Percentiles rank a stretch among this genome's conserved stretches.
phyloP scores from a whole-genome alignment of 371 early-diverging fungal species.

The Syncephalastrum contaminatum region DNA sequence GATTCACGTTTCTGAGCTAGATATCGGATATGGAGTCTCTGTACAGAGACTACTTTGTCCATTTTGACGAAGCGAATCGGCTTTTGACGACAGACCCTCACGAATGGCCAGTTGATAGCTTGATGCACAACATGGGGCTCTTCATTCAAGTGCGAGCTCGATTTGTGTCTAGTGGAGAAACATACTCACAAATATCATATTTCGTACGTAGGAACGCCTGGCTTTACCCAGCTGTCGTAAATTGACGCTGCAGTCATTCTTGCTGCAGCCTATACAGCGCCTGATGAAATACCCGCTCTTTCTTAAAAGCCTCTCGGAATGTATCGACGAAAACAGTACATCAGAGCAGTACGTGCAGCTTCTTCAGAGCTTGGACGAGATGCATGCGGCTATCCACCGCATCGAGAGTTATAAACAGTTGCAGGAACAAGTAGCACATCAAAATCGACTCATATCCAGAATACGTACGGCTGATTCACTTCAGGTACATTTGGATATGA shows the following conservation, averaged over 20 bases:
- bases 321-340: neutral
- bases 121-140: too few species aligned
- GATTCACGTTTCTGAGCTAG: too few species aligned
- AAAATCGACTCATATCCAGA: constrained; percentile 8
- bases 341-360: neutral
- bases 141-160: too few species aligned
- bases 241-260: constrained; percentile 29
- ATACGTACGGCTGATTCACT: constrained; percentile 28
- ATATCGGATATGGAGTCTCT: too few species aligned
- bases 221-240: neutral
- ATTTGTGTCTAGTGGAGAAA: too few species aligned
- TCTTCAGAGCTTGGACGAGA: constrained; percentile 8
- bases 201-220: too few species aligned
- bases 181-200: too few species aligned
- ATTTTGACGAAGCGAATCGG: too few species aligned
- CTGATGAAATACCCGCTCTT: constrained; percentile 47
- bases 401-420: constrained; percentile 28
- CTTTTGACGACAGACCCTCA: too few species aligned
- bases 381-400: constrained; percentile 31
- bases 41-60: too few species aligned
- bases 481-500: constrained; percentile 5
- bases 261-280: constrained; percentile 42
- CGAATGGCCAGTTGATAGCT: too few species aligned
- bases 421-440: neutral
- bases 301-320: constrained; percentile 23